Evolutionary conservation across 1,284 basidiomycete genomes (phyloP), one percentile per base, ranked within the genome.

Genomic region (Anthracocystis setariae): DNA sequence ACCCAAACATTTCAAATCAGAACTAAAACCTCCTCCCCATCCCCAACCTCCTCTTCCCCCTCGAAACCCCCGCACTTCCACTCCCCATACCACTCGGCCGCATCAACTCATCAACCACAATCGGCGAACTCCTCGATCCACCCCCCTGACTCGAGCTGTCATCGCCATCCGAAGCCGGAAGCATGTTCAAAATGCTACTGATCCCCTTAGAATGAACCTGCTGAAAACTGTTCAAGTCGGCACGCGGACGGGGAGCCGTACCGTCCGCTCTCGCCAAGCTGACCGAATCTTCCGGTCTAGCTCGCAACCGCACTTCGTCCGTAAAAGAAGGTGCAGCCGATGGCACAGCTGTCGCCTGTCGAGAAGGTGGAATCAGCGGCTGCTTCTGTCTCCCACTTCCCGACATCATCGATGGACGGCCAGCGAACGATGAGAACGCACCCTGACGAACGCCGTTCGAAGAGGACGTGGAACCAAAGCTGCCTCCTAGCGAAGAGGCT

Each of bases 141-240:
- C 65, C 59, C 20, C 40, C 40, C 3, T 42, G 40, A 21, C 32
- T 50, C 7, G 40, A 35, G 2, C 17, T 44, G 20, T 38, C 15
- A 27, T 43, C 42, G 4, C 20, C 39, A 13, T 18, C 27, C 8
- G 39, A 46, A 8, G 56, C 44, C 4, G 64, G 64, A 1, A 73
- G 24, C 46, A 73, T 56, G 18, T 51, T 56, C 17, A 68, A 25
- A 2, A 73, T 55, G 20, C 50, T 68, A 33, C 29, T 61, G 17
- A 73, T 54, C 8, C 60, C 46, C 7, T 54, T 39, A 8, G 56
- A 52, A 45, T 73, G 64, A 29, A 60, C 65, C 43, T 73, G 60
- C 23, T 73, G 70, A 32, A 76, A 76, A 42, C 70, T 73, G 42
- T 49, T 66, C 27, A 76, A 54, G 25, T 70, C 71, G 1, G 74